Percentiles rank a stretch among this genome's conserved stretches.
phyloP scores from a whole-genome alignment of 192 early-diverging fungal genomes.

The Funneliformis geosporum region DNA sequence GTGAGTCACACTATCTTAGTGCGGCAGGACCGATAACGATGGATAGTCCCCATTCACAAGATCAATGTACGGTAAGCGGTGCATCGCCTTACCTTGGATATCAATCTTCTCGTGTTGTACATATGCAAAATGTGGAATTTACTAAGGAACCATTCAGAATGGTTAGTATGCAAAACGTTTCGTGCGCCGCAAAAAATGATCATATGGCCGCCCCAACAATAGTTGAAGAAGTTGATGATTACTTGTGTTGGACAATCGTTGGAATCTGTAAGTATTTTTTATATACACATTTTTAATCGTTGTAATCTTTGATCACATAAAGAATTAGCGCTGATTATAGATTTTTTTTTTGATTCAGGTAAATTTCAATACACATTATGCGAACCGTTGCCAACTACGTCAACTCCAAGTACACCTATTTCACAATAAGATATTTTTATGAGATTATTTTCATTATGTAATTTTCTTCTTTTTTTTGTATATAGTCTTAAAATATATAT shows the following conservation, averaged over 20 bases:
- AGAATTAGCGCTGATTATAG: no score
- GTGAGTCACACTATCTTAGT: conserved; percentile 45
- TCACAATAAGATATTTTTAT: conserved; percentile 6
- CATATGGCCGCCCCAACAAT: background rate
- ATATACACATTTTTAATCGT: no score
- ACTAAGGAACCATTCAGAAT: conserved; percentile 37
- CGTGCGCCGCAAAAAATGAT: background rate
- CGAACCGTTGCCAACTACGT: background rate
- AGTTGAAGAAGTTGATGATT: conserved; percentile 65
- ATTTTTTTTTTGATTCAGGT: background rate
- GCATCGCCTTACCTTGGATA: conserved; percentile 28
- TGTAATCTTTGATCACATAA: no score
- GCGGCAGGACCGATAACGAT: conserved; percentile 40
- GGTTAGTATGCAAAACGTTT: conserved; percentile 27
- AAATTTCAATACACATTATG: conserved; percentile 6
- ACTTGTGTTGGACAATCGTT: conserved; percentile 85
- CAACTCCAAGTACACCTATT: conserved; percentile 6
- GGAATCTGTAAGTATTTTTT: conserved; percentile 65
- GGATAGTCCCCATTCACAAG: conserved; percentile 26
- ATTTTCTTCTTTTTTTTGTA: background rate
- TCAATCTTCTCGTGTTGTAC: conserved; percentile 30
- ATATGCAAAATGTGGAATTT: conserved; percentile 29
- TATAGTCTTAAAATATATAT: background rate
- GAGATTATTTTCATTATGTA: background rate
- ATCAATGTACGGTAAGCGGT: conserved; percentile 23